phyloP scores from a whole-genome alignment of 2,329 filamentous ascomycete genomes.

The Fonsecaea erecta region DNA sequence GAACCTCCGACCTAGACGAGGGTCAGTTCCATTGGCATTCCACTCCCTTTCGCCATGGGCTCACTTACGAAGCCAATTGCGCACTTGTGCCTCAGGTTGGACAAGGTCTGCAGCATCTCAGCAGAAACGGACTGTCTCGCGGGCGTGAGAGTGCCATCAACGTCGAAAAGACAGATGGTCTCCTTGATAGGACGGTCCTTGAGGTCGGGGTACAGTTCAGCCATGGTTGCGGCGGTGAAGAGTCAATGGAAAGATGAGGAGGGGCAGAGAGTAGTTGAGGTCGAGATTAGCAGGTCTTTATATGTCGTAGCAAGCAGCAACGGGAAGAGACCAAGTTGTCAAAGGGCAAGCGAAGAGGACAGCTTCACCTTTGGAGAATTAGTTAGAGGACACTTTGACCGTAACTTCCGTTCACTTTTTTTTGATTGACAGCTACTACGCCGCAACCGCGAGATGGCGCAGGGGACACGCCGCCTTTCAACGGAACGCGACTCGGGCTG shows the following conservation, averaged over 20 bases:
- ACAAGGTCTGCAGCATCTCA: conserved; percentile 82
- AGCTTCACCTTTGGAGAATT: conserved; percentile 1
- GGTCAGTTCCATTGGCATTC: conserved; percentile 13
- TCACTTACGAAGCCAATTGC: conserved; percentile 75
- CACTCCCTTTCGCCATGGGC: not conserved
- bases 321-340: conserved; percentile 1
- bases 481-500: not conserved
- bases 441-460: conserved; percentile 4
- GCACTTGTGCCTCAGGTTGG: conserved; percentile 79
- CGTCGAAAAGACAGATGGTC: conserved; percentile 95
- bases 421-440: not conserved
- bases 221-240: conserved; percentile 24
- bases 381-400: conserved; percentile 11
- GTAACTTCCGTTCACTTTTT: conserved; percentile 15
- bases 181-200: conserved; percentile 84
- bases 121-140: conserved; percentile 76
- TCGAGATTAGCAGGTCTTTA: not conserved
- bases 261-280: not conserved
- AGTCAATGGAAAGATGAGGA: conserved; percentile 6
- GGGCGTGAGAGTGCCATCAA: conserved; percentile 87
- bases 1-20: conserved; percentile 72
- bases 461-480: not conserved
- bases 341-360: not conserved
- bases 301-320: not conserved
- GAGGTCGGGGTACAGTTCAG: conserved; percentile 69